These are phyloP conservation scores for Leccinum aurantiacum DNA, from an alignment of 768 basidiomycete genomes.

Conservation along the genomic window DNA sequence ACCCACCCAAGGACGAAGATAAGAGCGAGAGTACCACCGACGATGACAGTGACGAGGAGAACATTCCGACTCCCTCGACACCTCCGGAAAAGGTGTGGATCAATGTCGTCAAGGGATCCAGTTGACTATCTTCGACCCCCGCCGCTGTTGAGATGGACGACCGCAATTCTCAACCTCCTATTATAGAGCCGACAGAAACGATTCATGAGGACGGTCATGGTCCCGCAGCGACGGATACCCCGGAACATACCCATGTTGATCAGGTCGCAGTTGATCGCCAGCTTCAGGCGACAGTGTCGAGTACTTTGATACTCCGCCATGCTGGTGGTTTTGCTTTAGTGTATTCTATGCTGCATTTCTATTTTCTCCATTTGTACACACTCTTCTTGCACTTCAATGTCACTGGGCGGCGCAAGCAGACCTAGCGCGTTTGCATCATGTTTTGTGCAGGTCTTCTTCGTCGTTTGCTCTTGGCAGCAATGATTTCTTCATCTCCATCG, in stretches of 20 bases:
- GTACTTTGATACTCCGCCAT: constrained; percentile 32
- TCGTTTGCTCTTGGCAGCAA: constrained; percentile 6
- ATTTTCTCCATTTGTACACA: constrained; percentile 44
- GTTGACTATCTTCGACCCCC: constrained; percentile 31
- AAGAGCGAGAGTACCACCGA: constrained; percentile 36
- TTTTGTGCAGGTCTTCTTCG: constrained; percentile 8
- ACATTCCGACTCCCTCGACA: constrained; percentile 34
- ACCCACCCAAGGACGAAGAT: constrained; percentile 27
- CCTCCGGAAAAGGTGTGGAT: constrained; percentile 33
- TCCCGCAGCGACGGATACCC: constrained; percentile 22
- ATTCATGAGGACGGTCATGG: constrained; percentile 21
- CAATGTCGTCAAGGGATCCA: constrained; percentile 26
- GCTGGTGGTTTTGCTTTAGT: constrained; percentile 36
- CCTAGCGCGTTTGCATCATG: constrained; percentile 16
- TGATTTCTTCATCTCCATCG: constrained; percentile 1
- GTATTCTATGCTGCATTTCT: constrained; percentile 44
- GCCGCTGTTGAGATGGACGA: constrained; percentile 19
- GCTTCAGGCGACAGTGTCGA: constrained; percentile 26
- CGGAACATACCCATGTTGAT: constrained; percentile 19
- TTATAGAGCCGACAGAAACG: constrained; percentile 29
- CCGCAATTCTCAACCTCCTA: constrained; percentile 15
- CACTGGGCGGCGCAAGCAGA: constrained; percentile 29
- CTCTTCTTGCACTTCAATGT: constrained; percentile 39
- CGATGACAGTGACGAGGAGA: constrained; percentile 45
- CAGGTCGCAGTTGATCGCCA: constrained; percentile 24